Conservation (phyloP, 2,329 filamentous ascomycete genomes). For the Phaeoacremonium minimum region DNA sequence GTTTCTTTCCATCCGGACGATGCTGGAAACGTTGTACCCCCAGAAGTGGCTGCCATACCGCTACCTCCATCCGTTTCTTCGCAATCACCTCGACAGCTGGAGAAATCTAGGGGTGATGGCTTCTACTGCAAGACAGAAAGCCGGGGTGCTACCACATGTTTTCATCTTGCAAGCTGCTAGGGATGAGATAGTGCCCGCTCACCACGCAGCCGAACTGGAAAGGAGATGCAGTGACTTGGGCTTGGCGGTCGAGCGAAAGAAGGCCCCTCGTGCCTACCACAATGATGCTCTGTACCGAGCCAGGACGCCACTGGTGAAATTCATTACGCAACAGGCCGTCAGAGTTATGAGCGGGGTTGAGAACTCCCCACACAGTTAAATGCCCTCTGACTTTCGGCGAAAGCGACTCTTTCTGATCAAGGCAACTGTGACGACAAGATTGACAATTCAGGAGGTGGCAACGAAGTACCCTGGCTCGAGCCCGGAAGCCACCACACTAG, state of each 20-base stretch:
- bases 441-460: too few relatives aligned
- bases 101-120: constrained; percentile 42
- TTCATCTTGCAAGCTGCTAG: constrained; percentile 52
- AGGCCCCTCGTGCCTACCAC: constrained; percentile 47
- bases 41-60: constrained; percentile 77
- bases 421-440: too few relatives aligned
- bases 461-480: too few relatives aligned
- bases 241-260: constrained; percentile 37
- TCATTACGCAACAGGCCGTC: background rate
- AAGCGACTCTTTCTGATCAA: too few relatives aligned
- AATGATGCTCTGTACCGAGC: constrained; percentile 48
- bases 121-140: constrained; percentile 11
- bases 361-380: too few relatives aligned
- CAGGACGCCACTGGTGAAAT: constrained; percentile 25
- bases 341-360: too few relatives aligned
- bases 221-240: constrained; percentile 42
- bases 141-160: constrained; percentile 24
- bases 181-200: constrained; percentile 53
- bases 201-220: constrained; percentile 41
- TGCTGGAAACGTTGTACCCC: constrained; percentile 70
- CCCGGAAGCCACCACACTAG: too few relatives aligned
- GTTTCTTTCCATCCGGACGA: constrained; percentile 65
- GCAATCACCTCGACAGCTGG: constrained; percentile 57
- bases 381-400: too few relatives aligned
- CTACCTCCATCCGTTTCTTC: constrained; percentile 69